Percentiles rank a stretch among this genome's conserved stretches.
These are phyloP conservation scores for Thermomyces lanuginosus DNA, from an alignment of 2,329 filamentous ascomycete species.

Conservation along the genomic window DNA sequence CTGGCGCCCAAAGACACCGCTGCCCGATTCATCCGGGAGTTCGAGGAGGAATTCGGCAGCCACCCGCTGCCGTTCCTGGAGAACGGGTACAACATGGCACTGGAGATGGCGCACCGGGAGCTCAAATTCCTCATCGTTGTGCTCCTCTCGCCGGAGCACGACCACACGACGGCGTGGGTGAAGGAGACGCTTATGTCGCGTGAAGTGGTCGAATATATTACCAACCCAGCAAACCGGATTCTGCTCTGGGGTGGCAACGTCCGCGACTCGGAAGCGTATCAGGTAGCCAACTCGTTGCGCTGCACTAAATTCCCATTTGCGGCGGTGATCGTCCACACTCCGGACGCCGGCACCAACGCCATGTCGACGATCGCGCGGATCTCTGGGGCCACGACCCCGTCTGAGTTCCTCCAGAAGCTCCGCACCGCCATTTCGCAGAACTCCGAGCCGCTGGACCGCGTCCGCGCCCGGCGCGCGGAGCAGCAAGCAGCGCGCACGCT, in stretches of 20 bases:
- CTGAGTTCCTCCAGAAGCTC: constrained; percentile 60
- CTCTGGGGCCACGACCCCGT: constrained; percentile 51
- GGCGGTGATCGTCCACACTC: constrained; percentile 72
- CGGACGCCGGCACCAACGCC: constrained; percentile 62
- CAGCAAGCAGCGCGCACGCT: constrained; percentile 68
- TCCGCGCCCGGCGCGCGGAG: constrained; percentile 59
- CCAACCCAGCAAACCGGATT: constrained; percentile 59
- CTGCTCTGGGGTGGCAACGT: constrained; percentile 88
- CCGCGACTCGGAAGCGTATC: constrained; percentile 83
- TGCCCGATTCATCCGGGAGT: constrained; percentile 74
- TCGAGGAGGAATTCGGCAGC: constrained; percentile 79
- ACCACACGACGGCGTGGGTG: constrained; percentile 71
- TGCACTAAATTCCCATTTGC: constrained; percentile 90
- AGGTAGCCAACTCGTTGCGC: constrained; percentile 71
- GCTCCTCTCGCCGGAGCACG: constrained; percentile 80
- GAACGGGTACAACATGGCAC: constrained; percentile 76
- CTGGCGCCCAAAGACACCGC: constrained; percentile 77
- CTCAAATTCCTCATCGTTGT: constrained; percentile 83
- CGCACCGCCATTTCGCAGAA: constrained; percentile 58
- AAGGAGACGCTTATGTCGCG: constrained; percentile 63
- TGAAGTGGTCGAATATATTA: constrained; percentile 58
- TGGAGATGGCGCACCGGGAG: constrained; percentile 78
- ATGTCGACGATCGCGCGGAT: constrained; percentile 83
- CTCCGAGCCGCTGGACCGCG: constrained; percentile 54
- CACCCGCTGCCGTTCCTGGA: constrained; percentile 58